Evolutionary conservation across 1,284 basidiomycete species (phyloP).

Genomic region (Fomitopsis palustris): DNA sequence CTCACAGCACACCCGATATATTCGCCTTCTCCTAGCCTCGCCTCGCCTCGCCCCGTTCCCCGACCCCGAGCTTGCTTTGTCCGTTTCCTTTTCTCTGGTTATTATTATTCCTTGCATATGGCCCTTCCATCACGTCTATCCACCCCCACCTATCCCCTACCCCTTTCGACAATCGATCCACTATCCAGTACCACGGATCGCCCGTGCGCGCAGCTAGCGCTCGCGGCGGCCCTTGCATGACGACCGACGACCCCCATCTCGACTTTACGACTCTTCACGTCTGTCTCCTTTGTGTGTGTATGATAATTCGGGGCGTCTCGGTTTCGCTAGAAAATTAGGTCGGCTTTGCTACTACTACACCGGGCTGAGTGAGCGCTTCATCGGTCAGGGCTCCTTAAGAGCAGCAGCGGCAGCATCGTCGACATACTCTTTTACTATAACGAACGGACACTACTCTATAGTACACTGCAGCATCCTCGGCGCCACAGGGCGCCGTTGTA

Average conservation of each 20-base stretch:
- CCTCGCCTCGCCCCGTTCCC: neutral
- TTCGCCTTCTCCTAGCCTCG: neutral
- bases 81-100: neutral
- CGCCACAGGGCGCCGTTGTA: neutral
- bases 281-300: conserved; percentile 1
- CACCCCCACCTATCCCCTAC: neutral
- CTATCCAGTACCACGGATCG: neutral
- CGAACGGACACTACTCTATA: neutral
- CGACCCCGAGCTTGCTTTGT: neutral
- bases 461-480: neutral
- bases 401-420: neutral
- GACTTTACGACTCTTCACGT: neutral
- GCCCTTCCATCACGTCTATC: neutral
- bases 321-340: neutral
- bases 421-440: neutral
- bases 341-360: neutral
- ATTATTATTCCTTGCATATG: conserved; percentile 2
- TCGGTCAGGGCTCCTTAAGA: neutral
- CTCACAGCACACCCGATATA: neutral
- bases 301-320: neutral
- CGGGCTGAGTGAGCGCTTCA: neutral
- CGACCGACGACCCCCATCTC: neutral
- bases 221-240: neutral
- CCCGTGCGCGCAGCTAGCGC: neutral
- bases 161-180: neutral